Conservation (phyloP, 352 stramenopile genomes). For the Pythium sp. region DNA sequence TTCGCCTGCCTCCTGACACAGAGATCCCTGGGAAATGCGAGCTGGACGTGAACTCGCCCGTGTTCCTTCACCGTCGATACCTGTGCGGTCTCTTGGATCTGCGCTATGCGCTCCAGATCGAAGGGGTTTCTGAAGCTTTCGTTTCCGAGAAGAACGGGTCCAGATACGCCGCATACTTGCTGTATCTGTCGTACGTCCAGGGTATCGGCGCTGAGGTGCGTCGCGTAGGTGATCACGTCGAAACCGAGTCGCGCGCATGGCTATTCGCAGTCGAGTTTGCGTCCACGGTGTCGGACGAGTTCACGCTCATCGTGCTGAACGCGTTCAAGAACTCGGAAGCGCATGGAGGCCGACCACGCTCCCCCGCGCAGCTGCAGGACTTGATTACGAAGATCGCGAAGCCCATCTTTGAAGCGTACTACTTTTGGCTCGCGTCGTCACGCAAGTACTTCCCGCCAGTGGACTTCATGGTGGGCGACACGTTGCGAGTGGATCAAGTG, state of each 20-base stretch:
- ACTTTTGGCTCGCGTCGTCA: slow-evolving; percentile 75
- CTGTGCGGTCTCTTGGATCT: slow-evolving; percentile 96
- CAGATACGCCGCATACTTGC: slow-evolving; percentile 55
- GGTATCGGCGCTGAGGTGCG: slow-evolving; percentile 62
- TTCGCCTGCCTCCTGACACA: slow-evolving; percentile 50
- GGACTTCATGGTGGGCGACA: slow-evolving; percentile 57
- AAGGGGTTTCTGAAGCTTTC: slow-evolving; percentile 92
- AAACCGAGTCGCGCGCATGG: slow-evolving; percentile 77
- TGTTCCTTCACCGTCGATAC: slow-evolving; percentile 94
- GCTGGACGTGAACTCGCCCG: slow-evolving; percentile 83
- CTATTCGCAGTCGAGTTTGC: slow-evolving; percentile 83
- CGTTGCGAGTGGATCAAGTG: slow-evolving; percentile 50
- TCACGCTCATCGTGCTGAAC: slow-evolving; percentile 76
- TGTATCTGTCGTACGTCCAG: slow-evolving; percentile 78
- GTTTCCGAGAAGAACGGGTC: slow-evolving; percentile 65
- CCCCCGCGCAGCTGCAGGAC: slow-evolving; percentile 17
- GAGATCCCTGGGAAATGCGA: slow-evolving; percentile 60
- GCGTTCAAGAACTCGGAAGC: slow-evolving; percentile 53
- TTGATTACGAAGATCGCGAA: slow-evolving; percentile 56
- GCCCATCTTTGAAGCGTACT: slow-evolving; percentile 72
- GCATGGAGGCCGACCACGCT: slow-evolving; percentile 14
- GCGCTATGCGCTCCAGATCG: slow-evolving; percentile 97
- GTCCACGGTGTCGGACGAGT: slow-evolving; percentile 80
- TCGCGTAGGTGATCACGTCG: slow-evolving; percentile 68
- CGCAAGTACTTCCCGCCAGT: slow-evolving; percentile 75